phyloP scores from a whole-genome alignment of 805 yeast genomes.

The Lipomyces mesembrius region DNA sequence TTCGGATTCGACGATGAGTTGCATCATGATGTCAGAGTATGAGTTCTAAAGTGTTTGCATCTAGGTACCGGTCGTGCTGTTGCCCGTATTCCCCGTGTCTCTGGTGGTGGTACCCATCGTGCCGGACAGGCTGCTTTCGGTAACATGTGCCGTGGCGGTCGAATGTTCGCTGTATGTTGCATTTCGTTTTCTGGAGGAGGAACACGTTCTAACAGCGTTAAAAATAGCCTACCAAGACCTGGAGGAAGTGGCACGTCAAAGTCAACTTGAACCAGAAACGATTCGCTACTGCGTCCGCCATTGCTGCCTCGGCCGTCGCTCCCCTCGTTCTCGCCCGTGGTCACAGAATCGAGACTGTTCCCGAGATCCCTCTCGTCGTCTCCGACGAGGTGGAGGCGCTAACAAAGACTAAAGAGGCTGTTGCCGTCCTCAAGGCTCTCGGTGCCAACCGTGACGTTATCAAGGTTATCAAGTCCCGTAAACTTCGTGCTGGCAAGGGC shows the following conservation, averaged over 20 bases:
- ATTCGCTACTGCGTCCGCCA: conserved; percentile 99
- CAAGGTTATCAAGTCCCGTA: conserved; percentile 98
- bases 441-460: conserved; percentile 99
- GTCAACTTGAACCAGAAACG: conserved; percentile 99
- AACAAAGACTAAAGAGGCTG: conserved; percentile 97
- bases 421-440: conserved; percentile 95
- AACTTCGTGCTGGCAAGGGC: conserved; percentile 99
- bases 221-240: conserved; percentile 88
- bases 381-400: conserved; percentile 89
- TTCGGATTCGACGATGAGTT: not conserved
- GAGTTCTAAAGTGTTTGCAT: not conserved
- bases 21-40: too few relatives aligned
- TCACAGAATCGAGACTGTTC: conserved; percentile 97
- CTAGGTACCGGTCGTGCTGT: conserved; percentile 97
- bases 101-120: conserved; percentile 99
- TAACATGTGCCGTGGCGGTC: conserved; percentile 99
- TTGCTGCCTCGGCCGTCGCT: conserved; percentile 98
- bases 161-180: conserved; percentile 82
- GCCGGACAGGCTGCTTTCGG: conserved; percentile 99
- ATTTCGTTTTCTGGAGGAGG: not conserved
- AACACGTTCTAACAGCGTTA: not conserved
- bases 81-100: conserved; percentile 99
- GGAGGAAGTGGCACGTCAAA: conserved; percentile 99
- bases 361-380: conserved; percentile 98
- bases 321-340: conserved; percentile 99